phyloP scores from a whole-genome alignment of 768 basidiomycete species.

The Tremella mesenterica region DNA sequence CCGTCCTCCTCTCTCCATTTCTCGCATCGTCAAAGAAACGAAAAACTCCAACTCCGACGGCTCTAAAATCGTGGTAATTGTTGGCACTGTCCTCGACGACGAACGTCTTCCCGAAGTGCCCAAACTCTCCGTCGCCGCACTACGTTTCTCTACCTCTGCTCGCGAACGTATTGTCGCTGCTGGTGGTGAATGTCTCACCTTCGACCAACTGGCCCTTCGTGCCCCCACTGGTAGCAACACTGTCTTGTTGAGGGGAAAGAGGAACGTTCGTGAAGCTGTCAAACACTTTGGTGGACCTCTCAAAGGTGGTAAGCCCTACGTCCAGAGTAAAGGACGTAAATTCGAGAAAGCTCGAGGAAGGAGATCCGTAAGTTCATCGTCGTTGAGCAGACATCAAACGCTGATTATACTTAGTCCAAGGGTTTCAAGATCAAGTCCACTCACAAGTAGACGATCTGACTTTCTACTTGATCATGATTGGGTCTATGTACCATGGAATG shows the following conservation, averaged over 20 bases:
- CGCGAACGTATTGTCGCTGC: conserved; percentile 91
- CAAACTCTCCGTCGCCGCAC: conserved; percentile 85
- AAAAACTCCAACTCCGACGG: conserved; percentile 46
- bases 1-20: conserved; percentile 91
- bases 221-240: conserved; percentile 94
- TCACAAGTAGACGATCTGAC: conserved; percentile 42
- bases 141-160: conserved; percentile 85
- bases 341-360: conserved; percentile 98
- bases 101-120: conserved; percentile 75
- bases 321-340: conserved; percentile 92
- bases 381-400: neutral
- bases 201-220: conserved; percentile 92
- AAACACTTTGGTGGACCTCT: conserved; percentile 97
- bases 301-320: conserved; percentile 98
- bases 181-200: conserved; percentile 86
- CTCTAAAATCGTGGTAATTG: conserved; percentile 74
- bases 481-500: no score
- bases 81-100: conserved; percentile 93
- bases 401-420: conserved; percentile 21
- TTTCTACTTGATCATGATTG: no score
- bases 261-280: conserved; percentile 86
- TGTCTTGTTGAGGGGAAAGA: conserved; percentile 80
- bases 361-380: conserved; percentile 55
- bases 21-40: conserved; percentile 80
- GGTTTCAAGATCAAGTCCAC: conserved; percentile 46